phyloP scores from a whole-genome alignment of 1,284 basidiomycete species.

The Ceratobasidium sp. region DNA sequence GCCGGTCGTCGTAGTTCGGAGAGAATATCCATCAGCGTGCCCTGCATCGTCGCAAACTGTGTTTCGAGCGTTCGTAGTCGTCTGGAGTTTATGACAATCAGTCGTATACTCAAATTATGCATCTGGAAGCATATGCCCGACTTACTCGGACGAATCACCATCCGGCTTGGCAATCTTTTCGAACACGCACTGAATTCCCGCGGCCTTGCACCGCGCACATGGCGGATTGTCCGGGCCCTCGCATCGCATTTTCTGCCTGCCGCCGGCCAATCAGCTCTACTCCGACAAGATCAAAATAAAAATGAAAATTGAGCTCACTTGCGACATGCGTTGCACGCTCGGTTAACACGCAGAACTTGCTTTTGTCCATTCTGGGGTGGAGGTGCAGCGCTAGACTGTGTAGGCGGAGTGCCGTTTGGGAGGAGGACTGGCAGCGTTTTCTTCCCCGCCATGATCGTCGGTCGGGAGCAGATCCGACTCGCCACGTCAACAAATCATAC shows the following conservation, averaged over 20 bases:
- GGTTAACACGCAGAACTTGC: conserved; percentile 44
- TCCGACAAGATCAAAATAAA: background rate
- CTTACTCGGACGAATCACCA: conserved; percentile 73
- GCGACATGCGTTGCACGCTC: conserved; percentile 45
- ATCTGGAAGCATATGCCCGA: no score
- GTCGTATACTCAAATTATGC: no score
- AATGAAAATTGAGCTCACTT: conserved; percentile 40
- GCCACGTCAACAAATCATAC: conserved; percentile 25
- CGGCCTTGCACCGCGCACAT: conserved; percentile 41
- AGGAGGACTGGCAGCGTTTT: conserved; percentile 25
- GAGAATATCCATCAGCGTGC: conserved; percentile 79
- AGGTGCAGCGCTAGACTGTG: background rate
- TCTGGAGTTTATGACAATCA: conserved; percentile 51
- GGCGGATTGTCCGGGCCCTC: conserved; percentile 45
- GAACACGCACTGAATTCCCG: conserved; percentile 42
- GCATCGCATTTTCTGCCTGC: conserved; percentile 46
- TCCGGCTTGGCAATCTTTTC: conserved; percentile 44
- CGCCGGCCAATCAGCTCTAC: background rate
- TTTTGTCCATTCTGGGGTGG: conserved; percentile 33
- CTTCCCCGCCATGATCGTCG: conserved; percentile 33
- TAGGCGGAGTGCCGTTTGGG: conserved; percentile 17
- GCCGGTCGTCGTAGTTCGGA: conserved; percentile 65
- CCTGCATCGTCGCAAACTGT: conserved; percentile 82
- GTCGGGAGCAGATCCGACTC: conserved; percentile 1
- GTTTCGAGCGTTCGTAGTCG: conserved; percentile 86